These are phyloP conservation scores for Kalmusia sp. DNA, from an alignment of 2,329 filamentous ascomycete species.

Conservation along the genomic window DNA sequence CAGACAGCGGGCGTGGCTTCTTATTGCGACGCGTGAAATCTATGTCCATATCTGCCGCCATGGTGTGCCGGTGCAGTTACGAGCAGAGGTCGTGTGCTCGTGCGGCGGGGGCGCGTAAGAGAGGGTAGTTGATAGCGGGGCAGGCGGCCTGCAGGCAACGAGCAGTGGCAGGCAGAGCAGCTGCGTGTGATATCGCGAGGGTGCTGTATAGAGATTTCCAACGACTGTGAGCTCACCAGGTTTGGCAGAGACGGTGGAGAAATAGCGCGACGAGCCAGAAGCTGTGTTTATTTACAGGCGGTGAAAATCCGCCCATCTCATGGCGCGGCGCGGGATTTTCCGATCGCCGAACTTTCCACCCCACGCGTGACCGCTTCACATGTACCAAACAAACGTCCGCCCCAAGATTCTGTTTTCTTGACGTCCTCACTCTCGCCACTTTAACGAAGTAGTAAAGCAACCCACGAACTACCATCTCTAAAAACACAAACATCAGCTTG, in stretches of 20 bases:
- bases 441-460: no score
- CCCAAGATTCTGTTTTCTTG: no score
- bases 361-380: no score
- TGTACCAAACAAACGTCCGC: no score
- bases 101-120: conserved; percentile 5
- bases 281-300: no score
- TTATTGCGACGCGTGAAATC: conserved; percentile 88
- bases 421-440: no score
- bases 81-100: conserved; percentile 36
- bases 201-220: not conserved
- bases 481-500: no score
- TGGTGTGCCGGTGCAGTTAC: conserved; percentile 20
- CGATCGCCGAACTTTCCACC: no score
- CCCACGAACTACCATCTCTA: no score
- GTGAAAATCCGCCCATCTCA: no score
- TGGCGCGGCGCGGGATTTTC: no score
- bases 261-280: conserved; percentile 2
- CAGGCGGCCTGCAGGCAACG: conserved; percentile 1
- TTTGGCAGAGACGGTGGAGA: not conserved
- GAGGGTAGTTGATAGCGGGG: conserved; percentile 5
- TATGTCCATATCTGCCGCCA: conserved; percentile 63
- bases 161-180: not conserved
- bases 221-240: no score
- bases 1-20: conserved; percentile 78
- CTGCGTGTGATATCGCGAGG: not conserved